Conservation (phyloP, 2,329 filamentous ascomycete species). For the Botrytis tulipae region DNA sequence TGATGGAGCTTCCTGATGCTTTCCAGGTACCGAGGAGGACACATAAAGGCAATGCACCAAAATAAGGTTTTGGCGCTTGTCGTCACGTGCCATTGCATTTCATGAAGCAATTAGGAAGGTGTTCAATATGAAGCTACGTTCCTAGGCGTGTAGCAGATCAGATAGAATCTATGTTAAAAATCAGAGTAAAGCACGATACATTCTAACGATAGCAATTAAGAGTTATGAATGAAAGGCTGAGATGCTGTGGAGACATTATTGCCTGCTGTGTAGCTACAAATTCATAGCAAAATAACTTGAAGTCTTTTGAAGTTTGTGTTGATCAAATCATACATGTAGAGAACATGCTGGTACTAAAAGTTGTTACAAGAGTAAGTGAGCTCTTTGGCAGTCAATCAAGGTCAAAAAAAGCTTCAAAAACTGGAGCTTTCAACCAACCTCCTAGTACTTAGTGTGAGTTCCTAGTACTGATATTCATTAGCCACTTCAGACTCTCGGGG, state of each 20-base stretch:
- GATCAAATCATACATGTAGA: not conserved
- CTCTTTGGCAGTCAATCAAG: not conserved
- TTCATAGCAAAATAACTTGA: not conserved
- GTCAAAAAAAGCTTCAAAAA: not conserved
- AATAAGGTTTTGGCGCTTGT: constrained; percentile 4
- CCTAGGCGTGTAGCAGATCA: not conserved
- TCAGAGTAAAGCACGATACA: not conserved
- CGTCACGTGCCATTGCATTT: constrained; percentile 2
- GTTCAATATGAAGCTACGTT: not conserved
- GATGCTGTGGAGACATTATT: not conserved
- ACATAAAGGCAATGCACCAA: constrained; percentile 20
- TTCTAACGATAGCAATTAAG: not conserved
- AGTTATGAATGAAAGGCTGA: not conserved
- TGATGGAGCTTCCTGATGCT: constrained; percentile 11
- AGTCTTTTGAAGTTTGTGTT: not conserved
- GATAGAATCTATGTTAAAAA: not conserved
- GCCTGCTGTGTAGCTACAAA: constrained; percentile 11
- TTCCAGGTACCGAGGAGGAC: constrained; percentile 18
- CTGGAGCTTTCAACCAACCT: not conserved
- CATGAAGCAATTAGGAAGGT: constrained; percentile 11
- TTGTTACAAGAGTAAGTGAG: not conserved
- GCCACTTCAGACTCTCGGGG: not conserved
- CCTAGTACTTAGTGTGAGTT: not conserved
- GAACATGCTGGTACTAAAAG: not conserved
- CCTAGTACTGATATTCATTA: not conserved